phyloP scores from a whole-genome alignment of 148 eudicot species.

The Simmondsia chinensis region DNA sequence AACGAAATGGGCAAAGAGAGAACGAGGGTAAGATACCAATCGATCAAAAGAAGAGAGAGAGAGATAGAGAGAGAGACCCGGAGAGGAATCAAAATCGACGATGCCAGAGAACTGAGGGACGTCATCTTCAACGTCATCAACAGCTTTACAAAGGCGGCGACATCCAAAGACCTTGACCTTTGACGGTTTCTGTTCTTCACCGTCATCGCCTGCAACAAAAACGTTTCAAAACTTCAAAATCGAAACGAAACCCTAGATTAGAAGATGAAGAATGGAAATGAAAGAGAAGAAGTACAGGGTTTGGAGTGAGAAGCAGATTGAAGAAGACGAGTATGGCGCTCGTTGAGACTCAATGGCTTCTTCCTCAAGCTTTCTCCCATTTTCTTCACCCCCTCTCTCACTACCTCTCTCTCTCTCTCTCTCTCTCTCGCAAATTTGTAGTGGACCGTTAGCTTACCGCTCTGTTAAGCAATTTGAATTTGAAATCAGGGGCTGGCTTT shows the following conservation, averaged over 20 bases:
- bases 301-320: conserved; percentile 41
- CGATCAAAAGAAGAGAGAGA: neutral
- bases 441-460: too few species aligned
- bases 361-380: conserved; percentile 16
- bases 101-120: conserved; percentile 34
- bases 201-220: conserved; percentile 7
- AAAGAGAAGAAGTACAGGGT: conserved; percentile 8
- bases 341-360: conserved; percentile 49
- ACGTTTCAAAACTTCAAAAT: neutral
- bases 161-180: conserved; percentile 2
- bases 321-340: conserved; percentile 43
- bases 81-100: conserved; percentile 44
- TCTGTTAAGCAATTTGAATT: too few species aligned
- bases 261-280: neutral
- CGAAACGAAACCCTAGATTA: neutral
- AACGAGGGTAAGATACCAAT: neutral
- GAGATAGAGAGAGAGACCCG: conserved; percentile 6
- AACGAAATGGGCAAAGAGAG: too few species aligned
- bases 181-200: neutral
- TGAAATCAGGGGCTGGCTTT: too few species aligned
- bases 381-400: too few species aligned
- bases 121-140: conserved; percentile 4
- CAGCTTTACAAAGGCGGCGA: neutral
- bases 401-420: too few species aligned
- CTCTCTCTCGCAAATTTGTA: too few species aligned